A percentile compares a stretch with the other conserved stretches of the same genome.
These are phyloP conservation scores for Closterium sp. DNA, from an alignment of 139 green algal genomes.

Conservation along the genomic window DNA sequence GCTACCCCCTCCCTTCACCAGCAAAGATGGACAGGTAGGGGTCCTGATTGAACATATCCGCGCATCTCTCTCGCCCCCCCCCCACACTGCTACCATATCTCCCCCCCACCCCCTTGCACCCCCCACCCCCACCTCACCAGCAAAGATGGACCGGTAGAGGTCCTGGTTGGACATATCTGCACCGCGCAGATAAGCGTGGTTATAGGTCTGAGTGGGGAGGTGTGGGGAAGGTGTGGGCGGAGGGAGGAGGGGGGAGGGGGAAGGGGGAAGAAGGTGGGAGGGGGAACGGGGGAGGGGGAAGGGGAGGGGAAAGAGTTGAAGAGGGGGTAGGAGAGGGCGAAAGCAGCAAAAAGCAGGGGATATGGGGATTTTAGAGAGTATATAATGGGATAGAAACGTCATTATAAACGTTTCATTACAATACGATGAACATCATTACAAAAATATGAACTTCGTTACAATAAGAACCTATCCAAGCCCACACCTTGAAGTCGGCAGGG, in stretches of 20 bases:
- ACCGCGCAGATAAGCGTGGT: neutral
- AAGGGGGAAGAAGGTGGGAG: neutral
- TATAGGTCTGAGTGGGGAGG: neutral
- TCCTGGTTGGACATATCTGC: neutral
- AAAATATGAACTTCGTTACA: neutral
- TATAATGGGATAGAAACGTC: neutral
- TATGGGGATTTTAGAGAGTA: neutral
- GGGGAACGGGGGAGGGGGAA: neutral
- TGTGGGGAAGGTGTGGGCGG: neutral
- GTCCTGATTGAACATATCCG: no score
- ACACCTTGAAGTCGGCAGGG: neutral
- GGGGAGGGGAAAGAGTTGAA: neutral
- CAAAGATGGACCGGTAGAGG: neutral
- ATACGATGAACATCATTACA: no score
- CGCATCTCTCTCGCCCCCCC: no score
- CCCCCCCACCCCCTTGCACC: no score
- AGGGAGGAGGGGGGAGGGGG: neutral
- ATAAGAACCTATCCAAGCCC: no score
- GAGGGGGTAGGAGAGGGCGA: neutral
- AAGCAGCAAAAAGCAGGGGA: neutral
- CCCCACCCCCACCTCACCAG: neutral
- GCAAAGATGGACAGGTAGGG: no score
- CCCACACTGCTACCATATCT: no score
- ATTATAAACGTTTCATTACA: no score
- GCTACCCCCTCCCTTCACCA: no score